Base-by-base conservation (phyloP, 2,329 filamentous ascomycete species). In the Trichoderma sp. region DNA sequence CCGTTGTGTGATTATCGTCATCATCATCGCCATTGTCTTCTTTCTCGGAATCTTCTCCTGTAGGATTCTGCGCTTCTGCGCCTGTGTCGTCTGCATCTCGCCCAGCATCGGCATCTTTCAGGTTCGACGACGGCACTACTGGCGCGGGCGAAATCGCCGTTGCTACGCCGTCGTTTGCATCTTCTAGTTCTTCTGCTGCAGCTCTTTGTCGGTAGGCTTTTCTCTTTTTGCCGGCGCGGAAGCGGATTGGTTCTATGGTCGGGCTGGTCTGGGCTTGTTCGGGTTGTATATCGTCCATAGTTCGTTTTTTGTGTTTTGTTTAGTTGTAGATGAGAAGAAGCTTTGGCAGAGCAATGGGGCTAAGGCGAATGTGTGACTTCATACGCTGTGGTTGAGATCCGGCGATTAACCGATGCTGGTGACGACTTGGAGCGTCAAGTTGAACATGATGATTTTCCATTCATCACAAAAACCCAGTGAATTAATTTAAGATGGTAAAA, bases 151-250 rank as follows among this genome's bases (percentile, higher is more conserved):
- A 31, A 33, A 52, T 52, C 47, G 65, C 14, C 21, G 65, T 13
- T 19, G 37, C 47, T 19, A 24, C 40, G 21, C 56, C 59, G 33
- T 33, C 24, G 27, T 14, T 19, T 14, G 16, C 56, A n/a, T 52
- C 49, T 3, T 58, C 69, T 33, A 2, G 8, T 4, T 60, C 68
- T 14, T 43, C 37, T 16, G 37, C 37, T 40, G 37, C 19, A 7
- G 77, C 72, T 71, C 86, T 85, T 71, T 87, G 86, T 58, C 88
- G 83, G 72, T 88, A 87, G 5, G 81, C 79, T 75, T 89, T 89
- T 76, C 87, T 83, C 79, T 89, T 90, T 77, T 89, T 90, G 70
- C 81, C 75, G 35, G 80, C 81, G 49, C 87, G 86, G 73, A 90
- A 90, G 37, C 86, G 78, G 40, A 88, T 77, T 14, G 79, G 77